phyloP scores from a whole-genome alignment of 352 stramenopile species.

The Globisporangium solare region DNA sequence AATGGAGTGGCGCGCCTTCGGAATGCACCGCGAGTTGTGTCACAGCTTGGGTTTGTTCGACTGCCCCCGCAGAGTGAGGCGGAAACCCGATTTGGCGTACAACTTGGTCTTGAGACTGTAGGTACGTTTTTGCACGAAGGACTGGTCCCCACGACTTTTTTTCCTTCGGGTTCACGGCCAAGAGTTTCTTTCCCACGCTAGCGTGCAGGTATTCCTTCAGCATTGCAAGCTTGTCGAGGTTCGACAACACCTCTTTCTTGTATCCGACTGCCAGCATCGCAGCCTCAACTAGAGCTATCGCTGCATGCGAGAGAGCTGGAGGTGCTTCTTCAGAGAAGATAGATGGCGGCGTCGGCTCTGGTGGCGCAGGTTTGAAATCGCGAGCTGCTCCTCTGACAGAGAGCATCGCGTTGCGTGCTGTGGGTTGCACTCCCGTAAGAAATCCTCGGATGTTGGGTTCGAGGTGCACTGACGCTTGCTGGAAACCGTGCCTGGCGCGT shows the following conservation, averaged over 20 bases:
- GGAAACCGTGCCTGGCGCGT: slow-evolving; percentile 19
- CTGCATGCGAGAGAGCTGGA: not conserved
- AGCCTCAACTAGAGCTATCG: slow-evolving; percentile 8
- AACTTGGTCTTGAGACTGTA: slow-evolving; percentile 4
- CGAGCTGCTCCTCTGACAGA: not conserved
- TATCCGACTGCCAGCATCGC: slow-evolving; percentile 9
- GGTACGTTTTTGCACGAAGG: not conserved
- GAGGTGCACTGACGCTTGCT: slow-evolving; percentile 23
- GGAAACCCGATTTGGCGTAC: not conserved
- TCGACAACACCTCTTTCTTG: slow-evolving; percentile 10
- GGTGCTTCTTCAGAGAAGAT: slow-evolving; percentile 6
- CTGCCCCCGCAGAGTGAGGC: not conserved
- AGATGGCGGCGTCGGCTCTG: not conserved
- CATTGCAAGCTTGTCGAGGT: slow-evolving; percentile 8
- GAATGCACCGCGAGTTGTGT: too few species aligned
- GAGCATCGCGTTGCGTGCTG: slow-evolving; percentile 10
- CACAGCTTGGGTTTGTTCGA: too few species aligned
- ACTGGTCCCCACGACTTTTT: slow-evolving; percentile 8
- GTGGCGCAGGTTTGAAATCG: not conserved
- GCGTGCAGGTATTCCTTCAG: slow-evolving; percentile 13
- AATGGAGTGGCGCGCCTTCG: too few species aligned
- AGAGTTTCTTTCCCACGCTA: slow-evolving; percentile 8
- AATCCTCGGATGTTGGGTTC: slow-evolving; percentile 42
- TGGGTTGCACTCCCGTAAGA: slow-evolving; percentile 37
- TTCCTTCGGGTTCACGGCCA: slow-evolving; percentile 7